Percentiles rank a stretch among this genome's conserved stretches.
Conservation (phyloP, 345 rosid species). For the Iberis pinnata region DNA sequence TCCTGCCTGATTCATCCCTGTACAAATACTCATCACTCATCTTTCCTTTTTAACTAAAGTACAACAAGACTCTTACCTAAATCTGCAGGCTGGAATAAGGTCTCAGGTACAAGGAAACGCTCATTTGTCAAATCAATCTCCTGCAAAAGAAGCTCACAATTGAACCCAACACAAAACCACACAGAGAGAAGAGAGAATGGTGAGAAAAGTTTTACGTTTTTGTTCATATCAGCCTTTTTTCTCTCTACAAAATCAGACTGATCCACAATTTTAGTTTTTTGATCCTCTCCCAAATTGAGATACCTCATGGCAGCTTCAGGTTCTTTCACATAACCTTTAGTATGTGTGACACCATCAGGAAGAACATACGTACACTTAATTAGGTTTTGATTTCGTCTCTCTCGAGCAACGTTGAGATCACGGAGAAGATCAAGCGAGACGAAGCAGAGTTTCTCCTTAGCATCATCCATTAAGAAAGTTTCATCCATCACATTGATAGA, state of each 20-base stretch:
- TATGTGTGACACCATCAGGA: constrained; percentile 75
- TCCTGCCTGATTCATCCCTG: constrained; percentile 97
- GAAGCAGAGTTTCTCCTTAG: constrained; percentile 85
- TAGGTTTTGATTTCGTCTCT: constrained; percentile 48
- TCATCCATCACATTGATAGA: constrained; percentile 78
- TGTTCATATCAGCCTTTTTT: constrained; percentile 54
- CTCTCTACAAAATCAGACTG: constrained; percentile 36
- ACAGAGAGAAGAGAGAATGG: constrained; percentile 7
- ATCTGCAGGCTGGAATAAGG: constrained; percentile 90
- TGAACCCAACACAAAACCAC: not conserved
- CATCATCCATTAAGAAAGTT: constrained; percentile 80
- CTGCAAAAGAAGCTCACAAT: constrained; percentile 38
- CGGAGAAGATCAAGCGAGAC: constrained; percentile 73
- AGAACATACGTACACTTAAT: constrained; percentile 71
- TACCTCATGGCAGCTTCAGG: constrained; percentile 51
- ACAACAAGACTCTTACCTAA: constrained; percentile 50
- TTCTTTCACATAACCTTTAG: constrained; percentile 76
- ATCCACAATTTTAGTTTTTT: constrained; percentile 20
- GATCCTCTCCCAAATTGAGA: constrained; percentile 28
- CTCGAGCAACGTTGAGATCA: constrained; percentile 61
- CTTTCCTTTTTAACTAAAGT: too few species aligned
- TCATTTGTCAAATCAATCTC: constrained; percentile 93
- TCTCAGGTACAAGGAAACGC: constrained; percentile 91
- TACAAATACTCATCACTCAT: constrained; percentile 1
- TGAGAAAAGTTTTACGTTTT: constrained; percentile 44